Base-by-base conservation (phyloP, 768 basidiomycete species). In the Lentinus brumalis region DNA sequence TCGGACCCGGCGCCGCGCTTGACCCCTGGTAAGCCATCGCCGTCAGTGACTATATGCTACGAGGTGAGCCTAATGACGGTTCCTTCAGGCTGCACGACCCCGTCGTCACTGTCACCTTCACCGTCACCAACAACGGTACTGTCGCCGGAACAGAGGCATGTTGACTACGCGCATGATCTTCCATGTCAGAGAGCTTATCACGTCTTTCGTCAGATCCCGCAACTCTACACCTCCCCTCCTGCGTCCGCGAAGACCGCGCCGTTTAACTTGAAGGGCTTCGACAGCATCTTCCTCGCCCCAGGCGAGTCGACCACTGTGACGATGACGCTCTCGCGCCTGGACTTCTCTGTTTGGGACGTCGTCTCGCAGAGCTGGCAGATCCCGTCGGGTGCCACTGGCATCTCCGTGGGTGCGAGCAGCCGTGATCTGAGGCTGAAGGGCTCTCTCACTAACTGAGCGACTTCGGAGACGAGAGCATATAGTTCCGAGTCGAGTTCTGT, bases 211-310 rank as follows among this genome's bases (percentile, higher is more conserved):
- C 63, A 89, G 84, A 82, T 85, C 29, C 85, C 89, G 2, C 91
- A 92, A 75, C 73, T 92, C 5, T 93, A 92, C 73, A 39, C 91
- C 68, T 82, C 85, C 74, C 87, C 88, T 0, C 57, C 87, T 0
- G 56, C 65, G 4, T 64, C 66, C 12, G 71, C 69, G 14, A 66
- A 59, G 41, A 67, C 73, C 59, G 75, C 76, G 35, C 76, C 76
- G 15, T 65, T 67, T 47, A 58, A 75, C 32, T 69, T 77, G 38
- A 72, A 72, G 46, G 76, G 74, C 11, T 77, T 77, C 66, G 63
- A 67, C 60, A 67, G 70, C 56, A 63, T 71, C 38, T 80, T 73
- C 64, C 70, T 83, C 53, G 66, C 66, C 1, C 78, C 80, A 0
- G 81, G 80, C 10, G 74, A 81, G 62, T 79, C 78, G 31, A 76